Conservation (phyloP, 2,329 filamentous ascomycete species). For the Epichloe baconii region DNA sequence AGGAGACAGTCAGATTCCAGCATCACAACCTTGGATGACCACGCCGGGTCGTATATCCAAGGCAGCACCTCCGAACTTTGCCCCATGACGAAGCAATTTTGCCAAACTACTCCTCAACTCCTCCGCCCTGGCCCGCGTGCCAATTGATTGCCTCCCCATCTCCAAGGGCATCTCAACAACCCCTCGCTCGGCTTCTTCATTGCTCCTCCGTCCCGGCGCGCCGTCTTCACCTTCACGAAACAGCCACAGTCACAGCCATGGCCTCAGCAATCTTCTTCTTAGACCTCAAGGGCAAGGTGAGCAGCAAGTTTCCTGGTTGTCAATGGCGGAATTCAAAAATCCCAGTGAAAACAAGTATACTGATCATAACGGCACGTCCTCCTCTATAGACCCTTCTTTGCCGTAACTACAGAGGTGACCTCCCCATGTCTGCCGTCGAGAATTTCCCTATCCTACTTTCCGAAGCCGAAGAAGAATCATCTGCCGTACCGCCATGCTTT, state of each 20-base stretch:
- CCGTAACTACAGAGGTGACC: slow-evolving; percentile 95
- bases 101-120: not conserved
- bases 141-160: slow-evolving; percentile 11
- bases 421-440: slow-evolving; percentile 98
- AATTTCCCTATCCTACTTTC: slow-evolving; percentile 92
- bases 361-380: not conserved
- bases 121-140: slow-evolving; percentile 13
- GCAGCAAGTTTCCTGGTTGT: not conserved
- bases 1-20: not conserved
- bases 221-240: not conserved
- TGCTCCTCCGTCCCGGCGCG: not conserved
- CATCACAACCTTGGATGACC: not conserved
- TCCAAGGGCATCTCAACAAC: not conserved
- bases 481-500: slow-evolving; percentile 93
- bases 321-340: too few species aligned
- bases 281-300: slow-evolving; percentile 97
- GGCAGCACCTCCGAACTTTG: not conserved
- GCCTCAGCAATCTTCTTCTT: slow-evolving; percentile 97
- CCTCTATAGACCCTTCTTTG: slow-evolving; percentile 76
- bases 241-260: slow-evolving; percentile 41
- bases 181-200: not conserved
- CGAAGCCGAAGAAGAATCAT: slow-evolving; percentile 98
- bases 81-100: slow-evolving; percentile 1
- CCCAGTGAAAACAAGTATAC: not conserved
- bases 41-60: slow-evolving; percentile 1